Percentiles rank a stretch among this genome's conserved stretches.
phyloP scores from a whole-genome alignment of 768 basidiomycete species.

The button mushroom (Agaricus bisporus) region DNA sequence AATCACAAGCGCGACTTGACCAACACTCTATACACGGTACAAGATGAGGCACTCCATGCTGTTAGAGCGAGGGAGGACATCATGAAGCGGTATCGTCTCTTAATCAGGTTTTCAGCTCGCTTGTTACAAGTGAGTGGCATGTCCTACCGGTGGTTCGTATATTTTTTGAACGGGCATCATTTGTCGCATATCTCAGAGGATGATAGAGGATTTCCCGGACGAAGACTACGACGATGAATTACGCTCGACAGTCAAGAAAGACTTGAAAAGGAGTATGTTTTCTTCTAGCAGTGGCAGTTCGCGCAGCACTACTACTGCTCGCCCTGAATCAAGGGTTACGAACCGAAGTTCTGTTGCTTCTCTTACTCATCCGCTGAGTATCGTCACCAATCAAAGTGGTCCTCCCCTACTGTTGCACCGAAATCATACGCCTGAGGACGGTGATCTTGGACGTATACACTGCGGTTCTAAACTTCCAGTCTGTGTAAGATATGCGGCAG shows the following conservation, averaged over 20 bases:
- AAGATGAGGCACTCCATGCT: conserved; percentile 25
- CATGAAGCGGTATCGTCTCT: conserved; percentile 27
- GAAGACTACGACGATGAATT: neutral
- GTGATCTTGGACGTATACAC: neutral
- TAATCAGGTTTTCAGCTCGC: conserved; percentile 34
- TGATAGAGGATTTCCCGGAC: conserved; percentile 1
- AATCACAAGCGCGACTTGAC: neutral
- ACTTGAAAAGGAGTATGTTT: neutral
- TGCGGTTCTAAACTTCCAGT: neutral
- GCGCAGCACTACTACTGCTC: conserved; percentile 3
- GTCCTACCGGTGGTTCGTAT: neutral
- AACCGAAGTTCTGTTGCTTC: neutral
- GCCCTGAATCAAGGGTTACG: neutral
- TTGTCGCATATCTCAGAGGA: neutral
- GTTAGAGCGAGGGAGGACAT: conserved; percentile 27
- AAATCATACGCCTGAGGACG: neutral
- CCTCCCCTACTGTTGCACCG: too few species aligned
- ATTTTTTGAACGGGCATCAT: neutral
- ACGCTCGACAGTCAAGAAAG: neutral
- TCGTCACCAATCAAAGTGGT: too few species aligned
- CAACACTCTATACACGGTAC: conserved; percentile 19
- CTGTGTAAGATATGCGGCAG: neutral
- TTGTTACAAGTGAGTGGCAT: conserved; percentile 16
- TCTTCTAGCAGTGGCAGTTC: neutral
- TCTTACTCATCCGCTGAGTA: neutral